Base-by-base conservation (phyloP, 1,284 basidiomycete species). In the Cryptococcus hybrid region DNA sequence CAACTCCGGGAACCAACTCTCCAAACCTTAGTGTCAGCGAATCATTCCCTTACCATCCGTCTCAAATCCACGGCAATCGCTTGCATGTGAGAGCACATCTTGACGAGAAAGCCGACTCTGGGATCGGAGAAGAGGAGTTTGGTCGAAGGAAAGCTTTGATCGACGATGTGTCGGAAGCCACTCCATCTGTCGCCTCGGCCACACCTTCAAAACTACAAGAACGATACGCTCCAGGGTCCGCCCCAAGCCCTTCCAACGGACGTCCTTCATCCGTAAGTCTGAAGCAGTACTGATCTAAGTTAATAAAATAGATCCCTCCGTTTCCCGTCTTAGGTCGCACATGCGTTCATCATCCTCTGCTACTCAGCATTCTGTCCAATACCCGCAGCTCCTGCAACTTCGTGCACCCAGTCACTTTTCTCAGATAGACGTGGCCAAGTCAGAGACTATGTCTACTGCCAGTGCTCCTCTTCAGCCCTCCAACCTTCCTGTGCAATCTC, bases 251-350 rank as follows among this genome's bases (percentile, higher is more conserved):
- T 42, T 35, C 54, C 46, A 59, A 58, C 58, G 56, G 37, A 47
- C 59, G 47, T 63, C 61, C 50, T 62, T 63, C 42, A 60, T 64
- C 34, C 63, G 61, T 59, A 48, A 50, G 59, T 62, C 45, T 7
- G 42, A 55, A 34, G 44, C 54, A 79, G 11, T 76, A 78, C 11
- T 65, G 65, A 63, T 18, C 67, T 79, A 5, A 67, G 80, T 35
- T 81, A 78, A 57, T 51, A 84, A 5, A 86, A 69, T 88, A 60
- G 88, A 91, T 69, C 89, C 90, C 1, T 85, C 83, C 34, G 84
- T 93, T 7, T 95, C 91, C 11, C 84, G 91, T 18, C 82, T 95
- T 45, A 88, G 91, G 35, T 84, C 85, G 2, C 83, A 77, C 51
- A 62, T 70, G 44, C 76, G 80, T 35, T 64, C 82, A 43, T 86